These are phyloP conservation scores for Mortierella sp. DNA, from an alignment of 371 early-diverging fungal genomes.

Conservation along the genomic window DNA sequence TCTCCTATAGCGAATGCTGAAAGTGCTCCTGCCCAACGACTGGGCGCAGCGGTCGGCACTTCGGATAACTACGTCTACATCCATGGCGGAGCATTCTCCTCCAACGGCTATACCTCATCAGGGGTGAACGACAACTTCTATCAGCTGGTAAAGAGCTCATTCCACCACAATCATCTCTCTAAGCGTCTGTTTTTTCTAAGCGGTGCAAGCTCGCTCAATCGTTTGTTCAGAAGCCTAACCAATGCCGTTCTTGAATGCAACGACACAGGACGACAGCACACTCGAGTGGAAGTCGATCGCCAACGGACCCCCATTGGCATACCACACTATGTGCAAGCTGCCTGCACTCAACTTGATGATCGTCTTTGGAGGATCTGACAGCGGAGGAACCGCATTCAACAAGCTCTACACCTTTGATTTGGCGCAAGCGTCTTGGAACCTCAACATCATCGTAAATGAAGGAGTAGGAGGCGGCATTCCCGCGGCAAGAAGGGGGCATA, in stretches of 20 bases:
- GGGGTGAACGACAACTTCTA: constrained; percentile 27
- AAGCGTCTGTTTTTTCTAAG: no score
- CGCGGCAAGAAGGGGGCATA: constrained; percentile 44
- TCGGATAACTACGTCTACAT: constrained; percentile 24
- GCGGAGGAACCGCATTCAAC: constrained; percentile 16
- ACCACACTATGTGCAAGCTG: constrained; percentile 52
- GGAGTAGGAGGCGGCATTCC: constrained; percentile 35
- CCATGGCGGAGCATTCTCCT: constrained; percentile 34
- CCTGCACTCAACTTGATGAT: constrained; percentile 42
- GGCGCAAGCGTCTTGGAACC: constrained; percentile 18
- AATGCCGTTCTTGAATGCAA: background rate
- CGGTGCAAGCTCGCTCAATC: background rate
- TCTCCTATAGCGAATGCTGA: constrained; percentile 26
- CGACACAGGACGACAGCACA: constrained; percentile 44
- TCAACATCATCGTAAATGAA: constrained; percentile 15
- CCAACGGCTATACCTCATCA: constrained; percentile 28
- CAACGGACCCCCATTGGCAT: constrained; percentile 46
- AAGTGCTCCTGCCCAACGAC: constrained; percentile 24
- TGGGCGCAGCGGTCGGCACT: constrained; percentile 49
- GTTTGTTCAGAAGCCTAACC: background rate
- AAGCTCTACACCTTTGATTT: constrained; percentile 36
- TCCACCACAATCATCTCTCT: background rate
- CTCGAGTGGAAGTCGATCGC: constrained; percentile 46
- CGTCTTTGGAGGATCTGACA: constrained; percentile 48
- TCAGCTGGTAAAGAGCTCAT: constrained; percentile 30